A percentile compares a stretch with the other conserved stretches of the same genome.
Conservation (phyloP, 345 rosid species). For the Hypericum perforatum region DNA sequence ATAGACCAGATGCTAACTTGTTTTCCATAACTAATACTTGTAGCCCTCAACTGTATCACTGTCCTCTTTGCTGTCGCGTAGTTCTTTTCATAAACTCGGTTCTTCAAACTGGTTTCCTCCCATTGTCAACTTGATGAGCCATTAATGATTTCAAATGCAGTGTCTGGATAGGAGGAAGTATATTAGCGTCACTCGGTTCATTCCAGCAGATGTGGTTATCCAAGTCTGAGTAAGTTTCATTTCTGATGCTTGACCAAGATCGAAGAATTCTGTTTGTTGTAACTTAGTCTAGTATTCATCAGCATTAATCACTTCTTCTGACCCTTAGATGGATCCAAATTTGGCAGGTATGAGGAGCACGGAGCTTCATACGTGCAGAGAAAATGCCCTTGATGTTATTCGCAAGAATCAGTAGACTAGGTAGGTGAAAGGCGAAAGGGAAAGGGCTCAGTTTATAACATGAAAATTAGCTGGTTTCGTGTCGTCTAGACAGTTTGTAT, state of each 20-base stretch:
- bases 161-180: slow-evolving; percentile 90
- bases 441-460: too few species aligned
- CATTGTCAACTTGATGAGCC: background rate
- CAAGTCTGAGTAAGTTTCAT: slow-evolving; percentile 50
- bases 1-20: too few species aligned
- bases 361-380: slow-evolving; percentile 93
- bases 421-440: too few species aligned
- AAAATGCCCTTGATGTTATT: slow-evolving; percentile 63
- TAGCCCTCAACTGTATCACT: too few species aligned
- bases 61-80: too few species aligned
- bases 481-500: too few species aligned
- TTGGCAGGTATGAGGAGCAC: slow-evolving; percentile 87
- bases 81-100: too few species aligned
- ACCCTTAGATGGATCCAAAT: background rate
- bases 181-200: slow-evolving; percentile 85
- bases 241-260: background rate
- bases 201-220: slow-evolving; percentile 99
- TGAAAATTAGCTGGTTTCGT: too few species aligned
- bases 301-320: background rate
- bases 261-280: background rate
- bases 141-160: slow-evolving; percentile 31
- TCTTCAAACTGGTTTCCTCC: background rate
- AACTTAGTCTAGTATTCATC: background rate
- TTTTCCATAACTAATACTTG: too few species aligned
- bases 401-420: background rate